Conservation (phyloP, 257 asterid genomes). For the Solanum ahanhuiri region DNA sequence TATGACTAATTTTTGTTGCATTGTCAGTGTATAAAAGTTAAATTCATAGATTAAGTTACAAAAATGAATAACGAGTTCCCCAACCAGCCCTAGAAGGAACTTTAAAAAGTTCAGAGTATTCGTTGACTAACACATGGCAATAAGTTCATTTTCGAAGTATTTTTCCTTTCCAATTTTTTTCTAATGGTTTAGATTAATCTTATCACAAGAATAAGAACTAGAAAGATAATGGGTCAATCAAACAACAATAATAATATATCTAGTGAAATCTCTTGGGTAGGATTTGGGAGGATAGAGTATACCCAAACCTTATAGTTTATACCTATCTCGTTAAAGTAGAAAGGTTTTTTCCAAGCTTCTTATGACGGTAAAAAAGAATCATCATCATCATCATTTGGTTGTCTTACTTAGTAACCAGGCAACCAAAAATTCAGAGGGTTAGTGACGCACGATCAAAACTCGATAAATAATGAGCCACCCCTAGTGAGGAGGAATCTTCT, state of each 20-base stretch:
- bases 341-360: not conserved
- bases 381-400: not conserved
- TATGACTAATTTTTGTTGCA: not conserved
- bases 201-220: not conserved
- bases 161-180: not conserved
- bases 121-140: not conserved
- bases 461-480: not conserved
- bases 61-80: not conserved
- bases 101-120: not conserved
- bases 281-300: rapidly evolving
- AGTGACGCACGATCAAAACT: not conserved
- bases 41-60: not conserved
- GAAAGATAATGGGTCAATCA: not conserved
- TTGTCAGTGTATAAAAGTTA: not conserved
- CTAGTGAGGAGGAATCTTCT: not conserved
- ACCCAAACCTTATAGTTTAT: not conserved
- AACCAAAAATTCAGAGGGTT: not conserved
- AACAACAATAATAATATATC: not conserved
- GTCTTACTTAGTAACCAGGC: not conserved
- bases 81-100: not conserved
- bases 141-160: not conserved
- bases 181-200: not conserved
- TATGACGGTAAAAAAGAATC: not conserved
- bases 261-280: not conserved
- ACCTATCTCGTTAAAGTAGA: not conserved